Evolutionary conservation across 108 stramenopile species (phyloP).

Genomic region (Nitzschia sp.): DNA sequence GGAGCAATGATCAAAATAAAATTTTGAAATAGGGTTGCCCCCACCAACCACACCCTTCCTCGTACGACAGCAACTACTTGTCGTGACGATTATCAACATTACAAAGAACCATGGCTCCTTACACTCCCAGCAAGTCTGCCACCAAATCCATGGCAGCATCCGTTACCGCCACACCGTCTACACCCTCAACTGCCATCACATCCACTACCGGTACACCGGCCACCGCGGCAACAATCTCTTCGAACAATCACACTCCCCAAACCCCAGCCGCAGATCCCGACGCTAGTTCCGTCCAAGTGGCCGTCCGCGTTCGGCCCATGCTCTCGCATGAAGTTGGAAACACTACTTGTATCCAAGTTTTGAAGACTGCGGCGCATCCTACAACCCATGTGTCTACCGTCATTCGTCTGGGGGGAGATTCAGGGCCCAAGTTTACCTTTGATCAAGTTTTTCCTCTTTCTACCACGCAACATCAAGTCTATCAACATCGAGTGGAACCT

Average conservation of each 20-base stretch:
- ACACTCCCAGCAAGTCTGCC: too few relatives aligned
- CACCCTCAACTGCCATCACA: too few relatives aligned
- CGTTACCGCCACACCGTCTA: too few relatives aligned
- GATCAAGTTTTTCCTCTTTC: constrained; percentile 56
- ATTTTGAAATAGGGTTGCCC: too few relatives aligned
- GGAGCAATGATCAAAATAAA: too few relatives aligned
- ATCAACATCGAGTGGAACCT: constrained; percentile 47
- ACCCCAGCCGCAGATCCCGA: neutral
- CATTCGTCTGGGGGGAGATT: constrained; percentile 38
- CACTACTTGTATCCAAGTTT: constrained; percentile 59
- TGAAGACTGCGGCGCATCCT: constrained; percentile 2
- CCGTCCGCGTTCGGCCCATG: constrained; percentile 77
- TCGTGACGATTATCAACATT: too few relatives aligned
- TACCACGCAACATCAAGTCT: constrained; percentile 57
- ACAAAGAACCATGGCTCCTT: too few relatives aligned
- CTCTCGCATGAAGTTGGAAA: constrained; percentile 62
- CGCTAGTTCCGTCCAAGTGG: constrained; percentile 62
- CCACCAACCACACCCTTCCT: too few relatives aligned
- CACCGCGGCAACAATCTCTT: neutral
- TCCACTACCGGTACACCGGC: neutral
- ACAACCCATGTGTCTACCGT: constrained; percentile 14
- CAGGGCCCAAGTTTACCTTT: constrained; percentile 62
- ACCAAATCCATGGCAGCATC: too few relatives aligned
- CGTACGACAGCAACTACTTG: too few relatives aligned
- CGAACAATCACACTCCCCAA: neutral